Evolutionary conservation across 2,329 filamentous ascomycete genomes (phyloP), one percentile per base, ranked within the genome.

Genomic region (Daldinia sp.): DNA sequence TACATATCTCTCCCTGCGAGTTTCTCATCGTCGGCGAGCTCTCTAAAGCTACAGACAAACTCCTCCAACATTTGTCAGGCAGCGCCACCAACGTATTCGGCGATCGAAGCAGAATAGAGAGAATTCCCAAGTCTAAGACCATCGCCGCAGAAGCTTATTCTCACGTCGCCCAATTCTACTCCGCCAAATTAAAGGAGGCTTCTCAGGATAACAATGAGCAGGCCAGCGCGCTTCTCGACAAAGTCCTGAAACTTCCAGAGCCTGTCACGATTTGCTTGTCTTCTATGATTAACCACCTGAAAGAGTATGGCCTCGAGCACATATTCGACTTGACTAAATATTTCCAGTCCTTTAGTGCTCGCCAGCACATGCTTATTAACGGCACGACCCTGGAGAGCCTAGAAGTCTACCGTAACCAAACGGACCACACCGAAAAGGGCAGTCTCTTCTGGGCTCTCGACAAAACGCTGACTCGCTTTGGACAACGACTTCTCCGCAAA

Each of bases 251-350:
- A 66, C 83, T 99, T 10, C 90, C 94, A 0, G 92, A 96, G 71
- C 84, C 90, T 41, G 92, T 97, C 34, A 97, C 91, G 0, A 88
- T 97, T 37, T 99, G 95, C 77, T 83, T 99, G 11, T 97, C 95
- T 3, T 91, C 94, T 9, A 97, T 99, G 94, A 98, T 99, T 70
- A 92, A 86, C 1, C 94, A 99, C 73, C 82, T 99, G 70, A 89
- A 88, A 15, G 94, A 97, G 68, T 99, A 97, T 75, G 93, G 93
- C 0, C 83, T 99, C 17, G 91, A 98, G 76, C 93, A 98, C 79
- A 92, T 99, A 54, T 97, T 99, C 71, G 91, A 97, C 72, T 80
- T 99, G 41, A 98, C 95, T 1, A 97, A 96, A 71, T 97, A 98
- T 79, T 99, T 99, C 73, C 90, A 97, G 70, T 93, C 93, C 1